Base-by-base conservation (phyloP, 805 yeast species). In the Saturnispora silvae region DNA sequence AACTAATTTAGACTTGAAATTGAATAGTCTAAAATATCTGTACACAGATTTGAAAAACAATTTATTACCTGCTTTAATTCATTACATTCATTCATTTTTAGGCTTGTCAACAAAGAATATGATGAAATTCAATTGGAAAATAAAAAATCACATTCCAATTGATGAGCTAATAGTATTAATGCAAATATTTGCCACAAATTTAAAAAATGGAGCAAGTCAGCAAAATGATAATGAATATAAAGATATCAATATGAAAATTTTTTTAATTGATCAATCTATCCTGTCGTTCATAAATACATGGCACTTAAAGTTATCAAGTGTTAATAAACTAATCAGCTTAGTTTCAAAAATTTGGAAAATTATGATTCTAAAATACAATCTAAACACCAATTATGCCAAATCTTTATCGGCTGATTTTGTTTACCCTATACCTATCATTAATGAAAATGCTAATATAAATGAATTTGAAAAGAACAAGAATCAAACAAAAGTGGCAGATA, bases 81-180 rank as follows among this genome's bases (percentile, higher is more conserved):
- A 75, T 46, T 72, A 71, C 44, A 54, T 75, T 44, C 69, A 70
- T 45, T 73, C 71, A 41, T 75, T 74, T 47, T 53, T 70, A 41
- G 67, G 68, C 49, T 65, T 69, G 44, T 67, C 68, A 40, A 70
- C 71, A 44, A 38, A 40, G 18, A 39, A 38, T 11, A 37, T 49
- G 45, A 31, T 37, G 20, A 46, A 67, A 39, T 75, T 61, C 51
- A 75, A 74, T 45, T 75, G 81, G 81, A 75, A 72, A 44, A 63
- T 74, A 34, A 67, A 74, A 47, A 60, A 77, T 31, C 70, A 72
- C n/a, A 65, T 75, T 33, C 81, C 81, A 3, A 59, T 74, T 35
- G 79, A 75, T 52, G 72, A 77, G 6, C 63, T 75, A 13, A 68
- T 73, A 11, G 51, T 74, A 37, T 55, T 73, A 41, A 59, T 71